Conservation (phyloP, 2,329 filamentous ascomycete species). For the Purpureocillium takamizusanense region DNA sequence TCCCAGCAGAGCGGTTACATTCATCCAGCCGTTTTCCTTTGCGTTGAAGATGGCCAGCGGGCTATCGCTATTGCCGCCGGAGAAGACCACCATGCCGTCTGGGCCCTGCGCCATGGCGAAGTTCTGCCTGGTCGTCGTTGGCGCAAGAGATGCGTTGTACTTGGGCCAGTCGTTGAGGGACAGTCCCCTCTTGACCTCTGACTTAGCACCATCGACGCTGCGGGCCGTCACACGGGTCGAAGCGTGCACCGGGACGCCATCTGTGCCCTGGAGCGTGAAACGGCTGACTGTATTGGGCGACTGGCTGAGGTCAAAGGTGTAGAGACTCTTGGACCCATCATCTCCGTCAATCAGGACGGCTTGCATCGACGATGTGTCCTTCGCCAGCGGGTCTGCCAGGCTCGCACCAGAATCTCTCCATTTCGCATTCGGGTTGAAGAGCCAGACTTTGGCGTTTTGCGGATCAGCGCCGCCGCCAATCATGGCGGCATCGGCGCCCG, state of each 20-base stretch:
- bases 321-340: slow-evolving; percentile 70
- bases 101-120: slow-evolving; percentile 63
- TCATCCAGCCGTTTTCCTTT: slow-evolving; percentile 66
- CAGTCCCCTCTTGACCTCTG: slow-evolving; percentile 28
- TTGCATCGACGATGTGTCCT: slow-evolving; percentile 47
- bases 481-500: slow-evolving; percentile 59
- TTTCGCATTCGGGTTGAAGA: slow-evolving; percentile 53
- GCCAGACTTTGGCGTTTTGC: slow-evolving; percentile 57
- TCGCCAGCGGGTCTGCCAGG: slow-evolving; percentile 51
- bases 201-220: slow-evolving; percentile 15
- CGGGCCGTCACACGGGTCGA: slow-evolving; percentile 30
- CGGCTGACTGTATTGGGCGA: slow-evolving; percentile 69
- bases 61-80: slow-evolving; percentile 61
- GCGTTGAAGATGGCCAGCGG: slow-evolving; percentile 71
- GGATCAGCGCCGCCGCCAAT: slow-evolving; percentile 52
- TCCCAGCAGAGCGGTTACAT: slow-evolving; percentile 56
- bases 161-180: slow-evolving; percentile 60
- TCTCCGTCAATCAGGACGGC: slow-evolving; percentile 59
- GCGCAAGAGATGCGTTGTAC: slow-evolving; percentile 70
- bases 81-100: slow-evolving; percentile 63
- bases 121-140: slow-evolving; percentile 50
- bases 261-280: slow-evolving; percentile 54
- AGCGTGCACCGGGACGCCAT: slow-evolving; percentile 43
- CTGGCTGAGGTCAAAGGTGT: slow-evolving; percentile 65
- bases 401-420: slow-evolving; percentile 62